These are phyloP conservation scores for Fusarium tjaetaba DNA, from an alignment of 2,329 filamentous ascomycete genomes.

Conservation along the genomic window DNA sequence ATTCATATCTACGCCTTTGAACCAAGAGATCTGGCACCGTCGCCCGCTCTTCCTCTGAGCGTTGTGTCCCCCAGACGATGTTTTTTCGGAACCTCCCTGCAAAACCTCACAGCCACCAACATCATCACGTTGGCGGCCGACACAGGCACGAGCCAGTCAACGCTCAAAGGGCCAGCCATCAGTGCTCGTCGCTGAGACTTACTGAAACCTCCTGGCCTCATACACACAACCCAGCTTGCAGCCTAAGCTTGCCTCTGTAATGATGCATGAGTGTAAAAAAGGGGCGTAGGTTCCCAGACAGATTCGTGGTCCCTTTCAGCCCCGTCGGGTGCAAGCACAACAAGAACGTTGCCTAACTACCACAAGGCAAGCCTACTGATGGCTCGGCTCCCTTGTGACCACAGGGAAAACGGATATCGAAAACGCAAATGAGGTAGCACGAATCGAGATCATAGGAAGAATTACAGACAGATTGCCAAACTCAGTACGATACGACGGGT, in stretches of 20 bases:
- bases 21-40: accelerated
- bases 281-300: accelerated
- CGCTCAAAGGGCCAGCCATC: accelerated
- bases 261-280: too few relatives aligned
- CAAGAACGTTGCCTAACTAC: slow-evolving; percentile 92
- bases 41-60: not conserved
- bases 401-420: slow-evolving; percentile 80
- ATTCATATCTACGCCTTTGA: not conserved
- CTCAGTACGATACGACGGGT: slow-evolving; percentile 80
- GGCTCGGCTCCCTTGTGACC: slow-evolving; percentile 78
- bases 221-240: accelerated
- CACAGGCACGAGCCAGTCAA: accelerated
- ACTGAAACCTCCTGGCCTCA: accelerated
- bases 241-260: not conserved
- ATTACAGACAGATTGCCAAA: slow-evolving; percentile 76
- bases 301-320: accelerated
- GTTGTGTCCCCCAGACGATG: accelerated
- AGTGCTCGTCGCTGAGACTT: accelerated
- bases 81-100: not conserved
- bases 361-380: slow-evolving; percentile 93
- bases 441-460: slow-evolving; percentile 73
- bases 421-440: slow-evolving; percentile 74
- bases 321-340: slow-evolving; percentile 76
- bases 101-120: accelerated
- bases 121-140: not conserved